phyloP scores from a whole-genome alignment of 257 asterid species.

The Plectranthus barbatus region DNA sequence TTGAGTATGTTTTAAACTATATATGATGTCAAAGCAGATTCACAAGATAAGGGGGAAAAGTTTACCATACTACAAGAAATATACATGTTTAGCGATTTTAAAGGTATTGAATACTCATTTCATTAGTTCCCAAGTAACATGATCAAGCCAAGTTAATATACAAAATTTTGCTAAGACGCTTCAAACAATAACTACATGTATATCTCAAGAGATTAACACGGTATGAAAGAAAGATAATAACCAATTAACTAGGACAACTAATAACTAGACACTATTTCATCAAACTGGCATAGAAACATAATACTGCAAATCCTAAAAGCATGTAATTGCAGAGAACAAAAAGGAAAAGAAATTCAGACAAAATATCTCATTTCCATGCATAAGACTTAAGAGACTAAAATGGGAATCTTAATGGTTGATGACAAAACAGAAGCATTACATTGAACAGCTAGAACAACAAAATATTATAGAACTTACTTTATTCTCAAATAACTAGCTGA shows the following conservation, averaged over 20 bases:
- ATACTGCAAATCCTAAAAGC: neutral
- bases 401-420: too few relatives aligned
- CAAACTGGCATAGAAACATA: neutral
- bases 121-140: neutral
- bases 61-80: neutral
- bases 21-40: constrained; percentile 4
- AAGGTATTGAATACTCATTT: neutral
- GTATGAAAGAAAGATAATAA: too few relatives aligned
- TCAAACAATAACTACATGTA: neutral
- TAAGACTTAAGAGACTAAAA: too few relatives aligned
- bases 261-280: neutral
- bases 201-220: neutral
- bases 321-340: neutral
- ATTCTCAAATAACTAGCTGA: constrained; percentile 86
- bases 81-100: neutral
- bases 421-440: neutral
- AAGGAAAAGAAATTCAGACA: neutral
- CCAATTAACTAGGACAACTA: neutral
- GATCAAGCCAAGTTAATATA: neutral
- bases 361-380: neutral
- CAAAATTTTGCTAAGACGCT: neutral
- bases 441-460: constrained; percentile 4
- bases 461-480: constrained; percentile 53
- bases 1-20: neutral
- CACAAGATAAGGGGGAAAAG: neutral